Conservation (phyloP, 2,329 filamentous ascomycete genomes). For the Colletotrichum brevisporum region DNA sequence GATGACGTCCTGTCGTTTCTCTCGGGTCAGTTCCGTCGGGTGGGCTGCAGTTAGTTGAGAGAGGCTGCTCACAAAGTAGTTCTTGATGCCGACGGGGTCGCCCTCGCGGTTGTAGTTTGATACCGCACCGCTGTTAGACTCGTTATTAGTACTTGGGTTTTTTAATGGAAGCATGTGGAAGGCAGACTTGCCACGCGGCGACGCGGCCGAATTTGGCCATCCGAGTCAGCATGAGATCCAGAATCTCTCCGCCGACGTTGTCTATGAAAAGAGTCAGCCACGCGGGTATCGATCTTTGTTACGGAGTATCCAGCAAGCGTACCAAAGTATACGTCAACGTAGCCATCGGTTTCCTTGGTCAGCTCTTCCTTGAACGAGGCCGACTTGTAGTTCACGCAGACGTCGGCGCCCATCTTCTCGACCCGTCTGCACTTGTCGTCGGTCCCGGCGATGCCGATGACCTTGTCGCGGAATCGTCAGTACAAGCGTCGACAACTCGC, state of each 20-base stretch:
- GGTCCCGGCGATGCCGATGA: not conserved
- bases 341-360: not conserved
- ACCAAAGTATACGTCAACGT: not conserved
- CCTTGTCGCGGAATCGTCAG: not conserved
- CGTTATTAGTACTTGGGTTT: not conserved
- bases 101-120: not conserved
- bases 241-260: not conserved
- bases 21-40: not conserved
- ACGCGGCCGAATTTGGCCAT: not conserved
- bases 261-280: not conserved
- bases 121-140: not conserved
- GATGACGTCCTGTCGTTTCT: not conserved
- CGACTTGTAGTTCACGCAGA: not conserved
- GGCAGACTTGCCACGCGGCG: not conserved
- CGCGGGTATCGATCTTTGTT: no score
- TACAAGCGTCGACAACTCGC: no score
- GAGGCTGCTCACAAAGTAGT: not conserved
- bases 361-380: not conserved
- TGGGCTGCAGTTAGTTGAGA: no score
- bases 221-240: not conserved
- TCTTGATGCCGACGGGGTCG: not conserved
- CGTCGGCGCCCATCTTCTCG: not conserved
- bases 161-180: no score
- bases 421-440: not conserved
- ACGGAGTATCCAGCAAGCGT: not conserved